These are phyloP conservation scores for Piedraia hortae DNA, from an alignment of 2,329 filamentous ascomycete genomes.

Conservation along the genomic window DNA sequence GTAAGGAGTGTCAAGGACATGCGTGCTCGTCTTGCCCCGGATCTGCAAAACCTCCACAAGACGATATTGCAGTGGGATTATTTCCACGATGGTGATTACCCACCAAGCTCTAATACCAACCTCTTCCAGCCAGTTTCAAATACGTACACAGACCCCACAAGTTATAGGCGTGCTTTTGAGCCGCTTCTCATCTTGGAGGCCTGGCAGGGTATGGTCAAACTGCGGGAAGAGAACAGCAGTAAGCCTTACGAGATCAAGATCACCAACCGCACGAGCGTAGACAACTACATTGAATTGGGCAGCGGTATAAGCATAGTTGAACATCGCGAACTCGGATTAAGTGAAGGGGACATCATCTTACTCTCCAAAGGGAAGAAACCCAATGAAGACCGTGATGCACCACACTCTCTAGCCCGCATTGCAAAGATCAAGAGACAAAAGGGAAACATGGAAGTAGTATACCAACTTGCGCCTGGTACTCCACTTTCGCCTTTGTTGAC, in stretches of 20 bases:
- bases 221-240: constrained; percentile 59
- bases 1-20: constrained; percentile 73
- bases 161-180: constrained; percentile 75
- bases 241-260: constrained; percentile 72
- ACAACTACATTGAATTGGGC: constrained; percentile 77
- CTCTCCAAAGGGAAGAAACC: constrained; percentile 50
- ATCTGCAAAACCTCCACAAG: constrained; percentile 60
- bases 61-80: constrained; percentile 85
- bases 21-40: constrained; percentile 70
- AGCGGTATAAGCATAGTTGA: constrained; percentile 47
- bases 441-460: constrained; percentile 56
- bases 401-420: constrained; percentile 69
- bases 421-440: constrained; percentile 59
- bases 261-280: constrained; percentile 64
- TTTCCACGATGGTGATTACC: constrained; percentile 67
- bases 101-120: constrained; percentile 41
- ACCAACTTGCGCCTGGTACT: constrained; percentile 38
- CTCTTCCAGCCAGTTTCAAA: constrained; percentile 52
- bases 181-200: constrained; percentile 77
- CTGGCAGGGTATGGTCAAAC: constrained; percentile 78
- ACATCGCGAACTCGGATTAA: constrained; percentile 42
- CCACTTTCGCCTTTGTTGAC: constrained; percentile 21
- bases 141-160: constrained; percentile 43
- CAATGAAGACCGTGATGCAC: constrained; percentile 32
- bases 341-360: constrained; percentile 70